These are phyloP conservation scores for Tolypocladium ovalisporum DNA, from an alignment of 2,329 filamentous ascomycete species.

Conservation along the genomic window DNA sequence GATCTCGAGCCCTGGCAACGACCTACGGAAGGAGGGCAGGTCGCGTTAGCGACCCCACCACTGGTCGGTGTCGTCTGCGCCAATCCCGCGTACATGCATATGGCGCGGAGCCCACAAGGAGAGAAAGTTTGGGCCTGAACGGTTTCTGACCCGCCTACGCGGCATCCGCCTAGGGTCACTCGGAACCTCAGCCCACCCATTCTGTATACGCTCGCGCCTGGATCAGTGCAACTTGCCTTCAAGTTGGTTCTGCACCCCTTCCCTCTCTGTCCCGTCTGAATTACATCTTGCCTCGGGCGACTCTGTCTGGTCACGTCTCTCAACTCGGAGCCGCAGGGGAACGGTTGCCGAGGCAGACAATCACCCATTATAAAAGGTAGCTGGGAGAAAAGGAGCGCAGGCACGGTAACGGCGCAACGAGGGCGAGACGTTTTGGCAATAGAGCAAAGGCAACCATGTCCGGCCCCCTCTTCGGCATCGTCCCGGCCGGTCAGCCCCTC, in stretches of 20 bases:
- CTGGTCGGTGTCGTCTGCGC: not conserved
- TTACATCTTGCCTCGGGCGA: not conserved
- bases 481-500: constrained; percentile 49
- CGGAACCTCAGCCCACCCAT: not conserved
- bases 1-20: no score
- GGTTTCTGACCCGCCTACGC: not conserved
- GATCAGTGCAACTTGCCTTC: not conserved
- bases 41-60: not conserved
- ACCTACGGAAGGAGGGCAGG: not conserved
- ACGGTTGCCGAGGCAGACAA: not conserved
- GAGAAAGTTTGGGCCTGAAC: not conserved
- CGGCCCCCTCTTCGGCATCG: constrained; percentile 43
- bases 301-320: not conserved
- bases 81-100: not conserved
- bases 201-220: not conserved
- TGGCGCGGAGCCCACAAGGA: not conserved
- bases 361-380: not conserved
- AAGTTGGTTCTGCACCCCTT: not conserved
- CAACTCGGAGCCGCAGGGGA: not conserved
- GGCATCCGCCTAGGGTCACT: not conserved
- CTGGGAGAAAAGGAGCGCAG: not conserved
- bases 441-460: constrained; percentile 22
- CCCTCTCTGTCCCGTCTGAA: not conserved
- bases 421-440: not conserved
- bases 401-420: not conserved